Evolutionary conservation across 805 yeast genomes (phyloP), one percentile per base, ranked within the genome.

Genomic region (Candida ovalis): DNA sequence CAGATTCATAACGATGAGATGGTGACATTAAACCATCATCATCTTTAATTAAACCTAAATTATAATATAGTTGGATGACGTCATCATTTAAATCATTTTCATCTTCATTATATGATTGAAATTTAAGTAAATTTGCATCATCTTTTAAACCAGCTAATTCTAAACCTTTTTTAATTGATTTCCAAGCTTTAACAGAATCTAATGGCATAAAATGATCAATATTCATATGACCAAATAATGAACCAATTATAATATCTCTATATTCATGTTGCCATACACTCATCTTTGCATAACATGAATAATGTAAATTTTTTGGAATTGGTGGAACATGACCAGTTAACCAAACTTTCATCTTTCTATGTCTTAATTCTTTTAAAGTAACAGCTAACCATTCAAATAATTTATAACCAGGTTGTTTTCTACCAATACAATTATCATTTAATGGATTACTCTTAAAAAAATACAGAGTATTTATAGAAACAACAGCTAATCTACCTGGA

Each of bases 241-340:
- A 89, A 18, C 96, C 96, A 52, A 89, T 73, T 24, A 88, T 85
- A 37, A 88, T 77, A 63, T 88, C 96, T 54, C 95, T 73, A 62
- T 84, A 88, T 62, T 88, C 96, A 58, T 87, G 80, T 32, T 82
- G 68, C 96, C 96, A 88, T n/a, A 82, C 74, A 22, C 86, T 77
- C 65, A 81, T 84, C 64, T 88, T 88, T 43, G 88, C 72, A 55
- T 78, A 81, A 61, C 96, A 88, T 39, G 84, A 73, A 18, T 75
- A 71, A 58, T 88, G 95, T 51, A 77, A 80, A 63, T 88, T 88
- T 63, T 88, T 88, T 23, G 82, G 81, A 42, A 84, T 78, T 4
- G 96, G 95, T 3, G 96, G 96, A 15, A 89, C 96, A 69, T 88
- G 96, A 4, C 96, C 96, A 39, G 84, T 73, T 21, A 88, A 67